Evolutionary conservation across 2,329 filamentous ascomycete species (phyloP), one percentile per base, ranked within the genome.

Genomic region (Fusarium abutilonis): DNA sequence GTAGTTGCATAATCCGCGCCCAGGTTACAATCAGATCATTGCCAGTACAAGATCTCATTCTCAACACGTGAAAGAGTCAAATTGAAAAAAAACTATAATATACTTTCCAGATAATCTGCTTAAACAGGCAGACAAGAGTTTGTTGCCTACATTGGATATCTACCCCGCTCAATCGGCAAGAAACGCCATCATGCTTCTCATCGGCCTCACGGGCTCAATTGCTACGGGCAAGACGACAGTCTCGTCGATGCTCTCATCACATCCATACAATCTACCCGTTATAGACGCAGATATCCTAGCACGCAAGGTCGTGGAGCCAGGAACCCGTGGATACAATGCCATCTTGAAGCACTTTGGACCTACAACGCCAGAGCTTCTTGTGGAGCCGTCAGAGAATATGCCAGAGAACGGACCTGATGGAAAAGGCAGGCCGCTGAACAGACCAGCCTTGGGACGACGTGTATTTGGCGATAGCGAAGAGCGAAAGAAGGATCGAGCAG

Each of bases 211-310:
- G 9, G 95, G 95, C 74, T 97, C 93, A 60, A 98, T 99, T 74
- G 95, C 95, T 59, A 99, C 95, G 6, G 95, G 95, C 75, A 99
- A 99, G 85, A 97, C 94, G 41, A 99, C 94, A 66, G 93, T 97
- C 52, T 97, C 95, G 26, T 82, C 84, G 35, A 84, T 97, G 68
- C 90, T 99, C 70, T 87, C 90, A 46, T 83, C 86, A 5, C 82
- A 91, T 6, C 95, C 94, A 0, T 91, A 97, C 81, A 89, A 86
- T 59, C 85, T 99, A 60, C 93, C 95, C 70, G 85, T 99, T 69
- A 89, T 99, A 79, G 95, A 99, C 74, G 94, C 95, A 73, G 95
- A 99, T 79, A 79, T 96, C 52, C 84, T 98, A 60, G 94, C 95
- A 43, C 93, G 94, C 69, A 86, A 95, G 75, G 95, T 98, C 57